Base-by-base conservation (phyloP, 192 early-diverging fungal species). In the Pecoramyces ruminantium region DNA sequence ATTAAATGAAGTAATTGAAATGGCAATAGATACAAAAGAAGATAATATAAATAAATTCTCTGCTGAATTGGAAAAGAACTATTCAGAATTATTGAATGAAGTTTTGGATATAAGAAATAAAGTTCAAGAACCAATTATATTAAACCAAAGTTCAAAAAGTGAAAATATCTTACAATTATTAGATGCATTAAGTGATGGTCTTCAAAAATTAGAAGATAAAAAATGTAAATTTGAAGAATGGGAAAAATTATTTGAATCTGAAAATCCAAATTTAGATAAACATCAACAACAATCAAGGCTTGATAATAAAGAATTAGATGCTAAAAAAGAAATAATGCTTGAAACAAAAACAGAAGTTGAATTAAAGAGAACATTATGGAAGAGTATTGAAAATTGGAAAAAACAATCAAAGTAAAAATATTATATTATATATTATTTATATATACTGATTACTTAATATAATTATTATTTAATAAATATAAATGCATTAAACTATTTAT, bases 111-210 rank as follows among this genome's bases (percentile, higher is more conserved):
- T 91, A 34, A 84, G 89, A 38, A 89, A 89, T 80, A 78, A 84
- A 0, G 90, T 88, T 13, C 90, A 91, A 79, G 89, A 91, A 78
- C 90, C 90, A 21, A 88, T 90, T 84, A 88, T 91, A 13, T 81
- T 90, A 21, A 90, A 90, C 80, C 78, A 85, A 28, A 80, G 79
- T 5, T 83, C 88, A 15, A 84, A 88, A 21, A 85, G 83, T 78
- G 87, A 89, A 13, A 42, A 85, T 38, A 89, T 90, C 16, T 87
- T 91, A 77, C 81, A 80, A 38, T 90, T 87, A 78, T 79, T 91
- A n/a, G 85, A 83, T 17, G 89, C 87, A 40, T 80, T 91, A 78
- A 79, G 83, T 29, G 38, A 67, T 18, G 81, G 84, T 67, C 78
- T 91, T 58, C 78, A 82, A 38, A 85, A 83, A 28, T 82, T 89